Conservation (phyloP, 768 basidiomycete species). For the Psilocybe azurescens region DNA sequence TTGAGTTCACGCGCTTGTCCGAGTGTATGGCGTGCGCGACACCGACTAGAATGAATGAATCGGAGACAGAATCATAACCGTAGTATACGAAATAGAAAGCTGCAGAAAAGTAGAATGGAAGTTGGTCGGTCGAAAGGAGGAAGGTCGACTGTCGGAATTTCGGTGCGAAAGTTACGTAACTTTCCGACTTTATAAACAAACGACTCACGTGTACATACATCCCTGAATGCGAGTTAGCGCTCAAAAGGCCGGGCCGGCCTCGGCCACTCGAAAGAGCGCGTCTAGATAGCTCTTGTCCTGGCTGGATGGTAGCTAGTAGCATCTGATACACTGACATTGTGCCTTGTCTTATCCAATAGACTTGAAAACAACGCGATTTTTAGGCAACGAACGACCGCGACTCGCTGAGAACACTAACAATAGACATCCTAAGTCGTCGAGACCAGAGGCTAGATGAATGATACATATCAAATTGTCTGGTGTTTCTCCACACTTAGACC, state of each 20-base stretch:
- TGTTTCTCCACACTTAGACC: neutral
- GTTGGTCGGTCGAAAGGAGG: neutral
- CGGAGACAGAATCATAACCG: too few species aligned
- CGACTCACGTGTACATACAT: neutral
- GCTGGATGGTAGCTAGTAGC: neutral
- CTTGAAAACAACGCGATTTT: neutral
- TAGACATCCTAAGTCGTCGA: neutral
- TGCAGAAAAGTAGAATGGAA: too few species aligned
- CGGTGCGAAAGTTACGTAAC: neutral
- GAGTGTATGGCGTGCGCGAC: neutral
- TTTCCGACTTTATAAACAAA: too few species aligned
- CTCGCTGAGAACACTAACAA: neutral
- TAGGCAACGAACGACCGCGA: neutral
- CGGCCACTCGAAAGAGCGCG: slow-evolving; percentile 3
- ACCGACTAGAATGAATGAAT: neutral
- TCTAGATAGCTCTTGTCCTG: slow-evolving; percentile 5
- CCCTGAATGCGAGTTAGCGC: neutral
- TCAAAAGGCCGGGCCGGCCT: slow-evolving; percentile 7
- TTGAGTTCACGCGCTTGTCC: neutral
- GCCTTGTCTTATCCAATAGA: neutral
- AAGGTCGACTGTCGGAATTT: neutral
- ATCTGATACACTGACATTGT: neutral
- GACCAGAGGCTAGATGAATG: neutral
- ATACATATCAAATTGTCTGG: neutral
- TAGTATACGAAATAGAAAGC: neutral